Evolutionary conservation across 305 asterid species (phyloP).

Genomic region (Rubia tinctorum): DNA sequence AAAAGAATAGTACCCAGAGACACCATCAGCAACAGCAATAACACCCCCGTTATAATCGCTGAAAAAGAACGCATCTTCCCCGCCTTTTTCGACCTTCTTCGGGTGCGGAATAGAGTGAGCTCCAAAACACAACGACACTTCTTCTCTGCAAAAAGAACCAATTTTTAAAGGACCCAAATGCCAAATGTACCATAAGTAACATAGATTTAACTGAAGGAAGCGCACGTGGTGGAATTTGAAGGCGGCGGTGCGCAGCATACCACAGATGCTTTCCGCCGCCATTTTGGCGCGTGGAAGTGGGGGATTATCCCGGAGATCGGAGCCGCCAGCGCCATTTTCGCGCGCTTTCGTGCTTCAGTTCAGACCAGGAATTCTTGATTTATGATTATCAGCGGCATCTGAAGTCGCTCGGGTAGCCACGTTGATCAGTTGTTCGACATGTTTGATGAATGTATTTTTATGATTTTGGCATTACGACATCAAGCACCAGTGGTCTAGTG

Average conservation of each 20-base stretch:
- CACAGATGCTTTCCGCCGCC: background rate
- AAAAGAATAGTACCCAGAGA: slow-evolving; percentile 53
- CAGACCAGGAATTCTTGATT: background rate
- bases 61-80: slow-evolving; percentile 82
- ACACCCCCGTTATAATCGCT: slow-evolving; percentile 67
- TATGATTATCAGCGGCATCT: background rate
- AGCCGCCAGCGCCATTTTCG: slow-evolving; percentile 23
- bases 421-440: background rate
- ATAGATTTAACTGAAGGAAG: background rate
- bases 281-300: slow-evolving; percentile 3
- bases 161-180: background rate
- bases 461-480: background rate
- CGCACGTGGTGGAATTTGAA: background rate
- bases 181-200: background rate
- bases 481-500: slow-evolving; percentile 55
- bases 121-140: slow-evolving; percentile 57
- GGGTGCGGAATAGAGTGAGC: slow-evolving; percentile 82
- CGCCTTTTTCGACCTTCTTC: slow-evolving; percentile 82
- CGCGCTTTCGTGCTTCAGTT: slow-evolving; percentile 4
- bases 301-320: slow-evolving; percentile 14
- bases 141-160: slow-evolving; percentile 35
- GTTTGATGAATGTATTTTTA: too few relatives aligned
- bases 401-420: slow-evolving; percentile 11
- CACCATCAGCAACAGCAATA: slow-evolving; percentile 91
- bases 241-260: slow-evolving; percentile 15